These are phyloP conservation scores for Beauveria caledonica DNA, from an alignment of 2,329 filamentous ascomycete genomes.

Conservation along the genomic window DNA sequence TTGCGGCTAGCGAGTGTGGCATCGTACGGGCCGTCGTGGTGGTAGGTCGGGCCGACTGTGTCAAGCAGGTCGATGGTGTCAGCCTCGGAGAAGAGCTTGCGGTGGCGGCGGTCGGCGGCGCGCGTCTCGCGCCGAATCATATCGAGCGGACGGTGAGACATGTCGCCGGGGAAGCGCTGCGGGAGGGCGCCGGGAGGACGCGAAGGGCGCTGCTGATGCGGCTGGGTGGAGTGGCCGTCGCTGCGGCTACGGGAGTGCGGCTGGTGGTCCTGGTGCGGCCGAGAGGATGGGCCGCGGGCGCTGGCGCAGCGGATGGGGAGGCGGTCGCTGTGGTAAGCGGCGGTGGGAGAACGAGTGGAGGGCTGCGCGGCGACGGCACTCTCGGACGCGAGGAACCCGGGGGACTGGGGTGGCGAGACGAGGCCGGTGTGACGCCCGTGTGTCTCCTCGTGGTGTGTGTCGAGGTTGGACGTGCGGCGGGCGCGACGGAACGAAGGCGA, in stretches of 20 bases:
- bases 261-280: not conserved
- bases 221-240: not conserved
- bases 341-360: slow-evolving; percentile 15
- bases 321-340: slow-evolving; percentile 15
- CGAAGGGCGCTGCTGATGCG: not conserved
- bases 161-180: slow-evolving; percentile 49
- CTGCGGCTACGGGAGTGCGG: slow-evolving; percentile 6
- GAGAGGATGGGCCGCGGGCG: slow-evolving; percentile 1
- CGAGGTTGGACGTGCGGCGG: slow-evolving; percentile 13
- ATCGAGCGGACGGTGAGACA: slow-evolving; percentile 58
- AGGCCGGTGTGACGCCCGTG: slow-evolving; percentile 13
- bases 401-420: slow-evolving; percentile 13
- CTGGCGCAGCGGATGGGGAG: slow-evolving; percentile 22
- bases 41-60: slow-evolving; percentile 58
- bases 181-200: not conserved
- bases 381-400: slow-evolving; percentile 14
- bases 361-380: slow-evolving; percentile 14
- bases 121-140: slow-evolving; percentile 55
- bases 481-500: slow-evolving; percentile 27
- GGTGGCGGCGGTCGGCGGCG: slow-evolving; percentile 58
- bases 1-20: slow-evolving; percentile 72
- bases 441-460: slow-evolving; percentile 13
- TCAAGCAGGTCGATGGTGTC: slow-evolving; percentile 81
- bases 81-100: slow-evolving; percentile 56
- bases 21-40: slow-evolving; percentile 88